A percentile compares a stretch with the other conserved stretches of the same genome.
Conservation (phyloP, 805 yeast species). For the Candida berthetii region DNA sequence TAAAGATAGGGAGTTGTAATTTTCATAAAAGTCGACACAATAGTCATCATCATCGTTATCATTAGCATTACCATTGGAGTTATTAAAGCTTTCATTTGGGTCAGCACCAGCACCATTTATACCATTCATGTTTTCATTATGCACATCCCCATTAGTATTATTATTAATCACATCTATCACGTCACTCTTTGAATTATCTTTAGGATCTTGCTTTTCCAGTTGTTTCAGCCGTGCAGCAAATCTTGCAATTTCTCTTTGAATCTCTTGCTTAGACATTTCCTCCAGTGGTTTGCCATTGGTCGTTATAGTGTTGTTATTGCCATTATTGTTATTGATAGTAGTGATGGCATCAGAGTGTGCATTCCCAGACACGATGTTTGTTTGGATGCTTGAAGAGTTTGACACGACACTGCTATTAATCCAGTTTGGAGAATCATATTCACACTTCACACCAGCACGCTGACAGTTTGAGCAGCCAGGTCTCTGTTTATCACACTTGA, state of each 20-base stretch:
- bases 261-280: not conserved
- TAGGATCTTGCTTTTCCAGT: not conserved
- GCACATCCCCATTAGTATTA: no score
- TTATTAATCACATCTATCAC: no score
- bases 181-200: no score
- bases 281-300: no score
- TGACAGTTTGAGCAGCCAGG: not conserved
- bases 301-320: no score
- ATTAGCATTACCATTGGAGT: not conserved
- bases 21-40: slow-evolving; percentile 9
- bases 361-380: not conserved
- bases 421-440: not conserved
- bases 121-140: no score
- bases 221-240: not conserved
- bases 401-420: not conserved
- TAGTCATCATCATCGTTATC: not conserved
- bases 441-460: not conserved
- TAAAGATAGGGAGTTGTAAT: slow-evolving; percentile 8
- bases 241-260: not conserved
- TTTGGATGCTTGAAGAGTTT: not conserved
- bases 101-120: no score
- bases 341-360: no score
- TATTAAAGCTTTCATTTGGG: no score
- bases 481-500: slow-evolving; percentile 1
- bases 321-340: no score